A percentile compares a stretch with the other conserved stretches of the same genome.
phyloP scores from a whole-genome alignment of 164 flowering plant species.

The Sedum album region DNA sequence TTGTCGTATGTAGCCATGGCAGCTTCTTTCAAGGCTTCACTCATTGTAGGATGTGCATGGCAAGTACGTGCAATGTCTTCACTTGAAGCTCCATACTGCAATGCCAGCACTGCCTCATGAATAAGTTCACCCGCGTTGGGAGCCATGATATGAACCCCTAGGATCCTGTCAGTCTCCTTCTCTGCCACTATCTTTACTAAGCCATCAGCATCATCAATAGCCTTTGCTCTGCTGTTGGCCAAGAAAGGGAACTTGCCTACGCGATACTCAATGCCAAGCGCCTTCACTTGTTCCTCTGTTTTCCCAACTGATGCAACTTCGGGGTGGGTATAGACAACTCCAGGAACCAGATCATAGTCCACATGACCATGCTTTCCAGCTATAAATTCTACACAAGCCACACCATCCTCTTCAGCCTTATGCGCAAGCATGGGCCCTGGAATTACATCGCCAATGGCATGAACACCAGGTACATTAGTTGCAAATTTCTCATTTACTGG shows the following conservation, averaged over 20 bases:
- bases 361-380: conserved; percentile 78
- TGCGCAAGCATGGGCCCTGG: conserved; percentile 93
- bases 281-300: conserved; percentile 84
- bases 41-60: too few species aligned
- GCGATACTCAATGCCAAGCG: conserved; percentile 50
- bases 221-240: conserved; percentile 91
- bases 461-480: conserved; percentile 60
- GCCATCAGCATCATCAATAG: conserved; percentile 86
- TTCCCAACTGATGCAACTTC: too few species aligned
- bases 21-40: too few species aligned
- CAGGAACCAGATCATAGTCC: conserved; percentile 83
- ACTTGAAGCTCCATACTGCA: conserved; percentile 78
- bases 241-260: conserved; percentile 85
- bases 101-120: conserved; percentile 79
- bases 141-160: conserved; percentile 86
- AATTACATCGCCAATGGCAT: conserved; percentile 82
- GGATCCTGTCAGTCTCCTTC: conserved; percentile 70
- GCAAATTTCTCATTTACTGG: conserved; percentile 46
- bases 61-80: conserved; percentile 96
- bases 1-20: too few species aligned
- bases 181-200: conserved; percentile 79
- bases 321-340: conserved; percentile 78
- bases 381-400: too few species aligned
- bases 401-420: too few species aligned
- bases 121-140: conserved; percentile 92